phyloP scores from a whole-genome alignment of 176 grass and related monocot genomes.

The Cenchrus americanus region DNA sequence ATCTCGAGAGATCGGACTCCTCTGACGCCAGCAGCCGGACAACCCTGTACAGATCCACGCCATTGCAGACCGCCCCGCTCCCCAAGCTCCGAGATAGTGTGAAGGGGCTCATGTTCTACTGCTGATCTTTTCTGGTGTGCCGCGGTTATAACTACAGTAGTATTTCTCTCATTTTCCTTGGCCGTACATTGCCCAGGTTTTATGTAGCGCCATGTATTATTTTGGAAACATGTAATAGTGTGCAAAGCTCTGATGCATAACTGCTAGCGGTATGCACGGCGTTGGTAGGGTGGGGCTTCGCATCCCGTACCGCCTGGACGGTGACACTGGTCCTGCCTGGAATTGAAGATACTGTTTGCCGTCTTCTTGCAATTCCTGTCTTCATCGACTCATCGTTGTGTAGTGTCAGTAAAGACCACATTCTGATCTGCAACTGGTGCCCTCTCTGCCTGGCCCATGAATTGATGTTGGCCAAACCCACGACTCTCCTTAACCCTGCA shows the following conservation, averaged over 20 bases:
- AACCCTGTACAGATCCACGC: slow-evolving; percentile 54
- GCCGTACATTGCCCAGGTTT: not conserved
- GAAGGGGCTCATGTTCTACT: slow-evolving; percentile 98
- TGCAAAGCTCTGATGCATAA: slow-evolving; percentile 30
- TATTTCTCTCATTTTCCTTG: not conserved
- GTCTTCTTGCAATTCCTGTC: not conserved
- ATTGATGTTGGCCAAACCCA: not conserved
- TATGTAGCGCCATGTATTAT: slow-evolving; percentile 26
- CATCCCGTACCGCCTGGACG: not conserved
- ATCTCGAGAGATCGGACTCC: slow-evolving; percentile 81
- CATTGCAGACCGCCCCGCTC: slow-evolving; percentile 66
- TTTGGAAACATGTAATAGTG: slow-evolving; percentile 51
- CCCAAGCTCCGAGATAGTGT: slow-evolving; percentile 87
- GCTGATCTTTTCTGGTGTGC: slow-evolving; percentile 43
- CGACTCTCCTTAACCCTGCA: not conserved
- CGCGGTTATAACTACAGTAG: not conserved
- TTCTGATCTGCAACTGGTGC: not conserved
- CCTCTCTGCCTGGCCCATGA: too few relatives aligned
- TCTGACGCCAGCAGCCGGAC: slow-evolving; percentile 31
- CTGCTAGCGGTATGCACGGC: slow-evolving; percentile 18
- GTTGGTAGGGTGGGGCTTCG: not conserved
- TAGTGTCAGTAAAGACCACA: not conserved
- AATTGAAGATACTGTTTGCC: not conserved
- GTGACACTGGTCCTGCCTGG: slow-evolving; percentile 9
- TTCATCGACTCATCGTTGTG: not conserved